Conservation (phyloP, 2,329 filamentous ascomycete genomes). For the Aspergillus aculeatus region DNA sequence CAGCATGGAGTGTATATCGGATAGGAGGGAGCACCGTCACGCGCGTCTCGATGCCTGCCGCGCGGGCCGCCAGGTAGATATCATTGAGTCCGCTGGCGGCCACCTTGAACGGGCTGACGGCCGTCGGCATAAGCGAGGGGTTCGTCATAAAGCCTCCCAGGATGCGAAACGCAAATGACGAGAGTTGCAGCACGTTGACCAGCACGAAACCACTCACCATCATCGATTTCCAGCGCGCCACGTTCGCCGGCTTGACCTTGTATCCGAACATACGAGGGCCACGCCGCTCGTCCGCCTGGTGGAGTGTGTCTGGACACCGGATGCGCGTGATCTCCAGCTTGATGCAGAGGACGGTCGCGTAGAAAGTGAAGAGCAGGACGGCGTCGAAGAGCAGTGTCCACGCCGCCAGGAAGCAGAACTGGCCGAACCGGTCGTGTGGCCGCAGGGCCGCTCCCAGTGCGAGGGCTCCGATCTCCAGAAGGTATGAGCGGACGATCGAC, state of each 20-base stretch:
- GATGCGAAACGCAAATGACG: not conserved
- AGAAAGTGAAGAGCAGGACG: not conserved
- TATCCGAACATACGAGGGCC: not conserved
- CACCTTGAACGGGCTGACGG: not conserved
- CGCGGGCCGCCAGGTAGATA: not conserved
- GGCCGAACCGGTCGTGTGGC: not conserved
- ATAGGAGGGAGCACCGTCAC: not conserved
- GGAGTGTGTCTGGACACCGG: not conserved
- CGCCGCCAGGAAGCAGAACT: not conserved
- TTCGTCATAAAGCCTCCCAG: not conserved
- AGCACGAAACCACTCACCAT: conserved; percentile 3
- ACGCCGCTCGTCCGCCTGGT: not conserved
- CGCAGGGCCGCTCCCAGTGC: not conserved
- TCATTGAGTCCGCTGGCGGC: not conserved
- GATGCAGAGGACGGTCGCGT: not conserved
- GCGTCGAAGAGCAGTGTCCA: not conserved
- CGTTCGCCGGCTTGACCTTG: not conserved
- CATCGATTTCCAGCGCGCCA: not conserved
- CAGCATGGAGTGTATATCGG: not conserved
- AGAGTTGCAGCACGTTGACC: not conserved
- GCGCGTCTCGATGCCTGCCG: not conserved
- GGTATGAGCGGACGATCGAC: not conserved
- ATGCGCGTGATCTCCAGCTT: not conserved
- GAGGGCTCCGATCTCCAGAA: not conserved
- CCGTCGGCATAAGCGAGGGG: not conserved